phyloP scores from a whole-genome alignment of 2,329 filamentous ascomycete species.

The Plenodomus lindquistii region DNA sequence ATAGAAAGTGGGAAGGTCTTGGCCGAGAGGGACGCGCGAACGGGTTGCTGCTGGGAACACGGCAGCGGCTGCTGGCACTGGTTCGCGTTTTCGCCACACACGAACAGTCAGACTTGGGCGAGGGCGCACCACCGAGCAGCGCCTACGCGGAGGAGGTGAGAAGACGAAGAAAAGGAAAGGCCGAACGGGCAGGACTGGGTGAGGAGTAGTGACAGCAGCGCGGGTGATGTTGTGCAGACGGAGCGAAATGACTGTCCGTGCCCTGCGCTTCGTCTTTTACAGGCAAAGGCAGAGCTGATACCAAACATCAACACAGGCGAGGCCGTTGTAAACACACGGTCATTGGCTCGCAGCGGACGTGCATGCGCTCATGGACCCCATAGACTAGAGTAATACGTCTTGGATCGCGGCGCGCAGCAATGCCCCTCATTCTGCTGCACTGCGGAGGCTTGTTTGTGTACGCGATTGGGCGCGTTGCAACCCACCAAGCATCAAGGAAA shows the following conservation, averaged over 20 bases:
- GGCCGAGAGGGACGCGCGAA: conserved; percentile 28
- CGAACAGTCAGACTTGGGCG: conserved; percentile 15
- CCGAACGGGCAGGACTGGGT: conserved; percentile 27
- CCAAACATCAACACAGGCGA: conserved; percentile 23
- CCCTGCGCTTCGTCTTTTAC: conserved; percentile 10
- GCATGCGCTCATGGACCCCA: conserved; percentile 15
- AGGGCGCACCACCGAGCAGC: conserved; percentile 37
- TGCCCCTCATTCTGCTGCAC: conserved; percentile 18
- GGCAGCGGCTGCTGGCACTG: conserved; percentile 27
- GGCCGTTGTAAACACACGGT: neutral
- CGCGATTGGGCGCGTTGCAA: conserved; percentile 14
- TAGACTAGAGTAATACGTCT: no score
- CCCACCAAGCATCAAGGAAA: neutral
- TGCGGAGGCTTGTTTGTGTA: conserved; percentile 18
- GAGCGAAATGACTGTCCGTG: conserved; percentile 16
- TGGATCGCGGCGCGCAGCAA: conserved; percentile 14
- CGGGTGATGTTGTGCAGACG: conserved; percentile 35
- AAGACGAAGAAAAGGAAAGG: conserved; percentile 28
- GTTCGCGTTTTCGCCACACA: conserved; percentile 35
- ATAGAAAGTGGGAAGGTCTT: conserved; percentile 19
- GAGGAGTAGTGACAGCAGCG: conserved; percentile 23
- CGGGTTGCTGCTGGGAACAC: conserved; percentile 19
- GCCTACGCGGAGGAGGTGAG: conserved; percentile 34
- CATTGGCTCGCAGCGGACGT: conserved; percentile 18
- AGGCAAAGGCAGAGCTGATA: conserved; percentile 4